These are phyloP conservation scores for Breviolum minutum DNA, from an alignment of 73 alveolate genomes.

Conservation along the genomic window DNA sequence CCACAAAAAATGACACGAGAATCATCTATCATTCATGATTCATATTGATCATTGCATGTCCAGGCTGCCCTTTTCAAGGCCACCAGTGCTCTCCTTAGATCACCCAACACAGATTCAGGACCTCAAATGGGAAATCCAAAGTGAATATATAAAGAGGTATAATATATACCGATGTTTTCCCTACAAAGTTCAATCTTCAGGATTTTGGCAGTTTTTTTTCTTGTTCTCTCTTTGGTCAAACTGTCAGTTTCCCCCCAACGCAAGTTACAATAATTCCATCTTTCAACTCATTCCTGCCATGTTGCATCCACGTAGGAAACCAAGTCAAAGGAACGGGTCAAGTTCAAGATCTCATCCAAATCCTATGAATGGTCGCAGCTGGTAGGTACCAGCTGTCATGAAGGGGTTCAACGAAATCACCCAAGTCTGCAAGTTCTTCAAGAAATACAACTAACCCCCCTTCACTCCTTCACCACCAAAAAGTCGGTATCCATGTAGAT, in stretches of 20 bases:
- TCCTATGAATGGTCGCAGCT: conserved; percentile 3
- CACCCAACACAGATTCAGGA: background rate
- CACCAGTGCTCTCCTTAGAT: conserved; percentile 45
- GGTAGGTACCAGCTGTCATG: background rate
- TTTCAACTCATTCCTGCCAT: background rate
- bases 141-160: too few relatives aligned
- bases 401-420: background rate
- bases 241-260: background rate
- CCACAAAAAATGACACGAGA: background rate
- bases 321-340: conserved; percentile 50
- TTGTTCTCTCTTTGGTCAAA: too few relatives aligned
- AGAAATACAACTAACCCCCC: background rate
- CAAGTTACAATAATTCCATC: too few relatives aligned
- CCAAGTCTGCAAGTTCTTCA: background rate
- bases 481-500: conserved; percentile 89
- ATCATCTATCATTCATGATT: background rate
- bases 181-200: too few relatives aligned
- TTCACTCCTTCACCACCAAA: conserved; percentile 52
- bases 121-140: too few relatives aligned
- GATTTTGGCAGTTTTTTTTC: too few relatives aligned
- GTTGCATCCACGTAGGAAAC: conserved; percentile 64
- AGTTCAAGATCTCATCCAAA: conserved; percentile 34
- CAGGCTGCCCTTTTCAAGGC: conserved; percentile 65
- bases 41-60: background rate
- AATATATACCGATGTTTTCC: too few relatives aligned